These are phyloP conservation scores for Acer saccharum DNA, from an alignment of 345 rosid genomes.

Conservation along the genomic window DNA sequence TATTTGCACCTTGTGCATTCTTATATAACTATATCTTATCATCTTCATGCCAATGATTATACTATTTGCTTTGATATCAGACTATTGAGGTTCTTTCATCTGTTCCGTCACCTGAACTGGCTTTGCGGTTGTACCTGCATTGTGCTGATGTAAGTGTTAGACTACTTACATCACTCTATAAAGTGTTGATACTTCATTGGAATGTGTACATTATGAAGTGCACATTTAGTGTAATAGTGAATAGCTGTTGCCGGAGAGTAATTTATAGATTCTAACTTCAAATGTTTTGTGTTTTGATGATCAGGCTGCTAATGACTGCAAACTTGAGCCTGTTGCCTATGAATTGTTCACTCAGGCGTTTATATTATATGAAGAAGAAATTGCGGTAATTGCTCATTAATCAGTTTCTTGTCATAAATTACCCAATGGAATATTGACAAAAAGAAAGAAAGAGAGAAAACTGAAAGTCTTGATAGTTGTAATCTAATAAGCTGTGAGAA, in stretches of 20 bases:
- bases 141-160: conserved; percentile 85
- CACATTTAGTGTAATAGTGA: neutral
- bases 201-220: neutral
- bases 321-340: conserved; percentile 83
- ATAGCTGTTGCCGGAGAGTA: neutral
- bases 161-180: neutral
- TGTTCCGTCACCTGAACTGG: conserved; percentile 81
- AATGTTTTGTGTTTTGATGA: conserved; percentile 17
- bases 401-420: conserved; percentile 2
- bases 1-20: neutral
- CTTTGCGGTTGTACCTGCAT: conserved; percentile 75
- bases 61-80: conserved; percentile 41
- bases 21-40: neutral
- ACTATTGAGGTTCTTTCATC: conserved; percentile 66
- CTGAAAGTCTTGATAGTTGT: neutral
- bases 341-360: conserved; percentile 86
- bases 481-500: conserved; percentile 8
- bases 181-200: neutral
- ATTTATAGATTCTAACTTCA: conserved; percentile 4
- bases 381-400: conserved; percentile 52
- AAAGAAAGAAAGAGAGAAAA: neutral
- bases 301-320: conserved; percentile 86
- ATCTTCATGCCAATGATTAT: neutral
- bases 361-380: conserved; percentile 84
- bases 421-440: neutral